A percentile compares a stretch with the other conserved stretches of the same genome.
phyloP scores from a whole-genome alignment of 1,284 basidiomycete species.

The Salmacisia buchloeana region DNA sequence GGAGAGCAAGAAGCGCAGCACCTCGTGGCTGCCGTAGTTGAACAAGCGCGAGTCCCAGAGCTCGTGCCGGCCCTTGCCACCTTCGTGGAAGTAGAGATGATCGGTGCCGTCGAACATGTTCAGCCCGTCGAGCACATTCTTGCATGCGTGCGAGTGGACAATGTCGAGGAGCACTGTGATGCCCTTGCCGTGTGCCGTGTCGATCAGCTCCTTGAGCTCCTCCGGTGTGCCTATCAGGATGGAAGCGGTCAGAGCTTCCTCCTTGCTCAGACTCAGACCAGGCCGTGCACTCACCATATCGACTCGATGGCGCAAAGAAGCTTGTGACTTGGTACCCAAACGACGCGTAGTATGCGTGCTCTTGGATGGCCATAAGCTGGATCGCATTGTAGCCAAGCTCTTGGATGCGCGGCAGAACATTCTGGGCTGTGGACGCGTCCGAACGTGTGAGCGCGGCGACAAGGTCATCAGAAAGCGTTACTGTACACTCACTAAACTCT shows the following conservation, averaged over 20 bases:
- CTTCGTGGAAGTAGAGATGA: slow-evolving; percentile 94
- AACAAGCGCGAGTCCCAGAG: slow-evolving; percentile 87
- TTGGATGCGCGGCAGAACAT: slow-evolving; percentile 80
- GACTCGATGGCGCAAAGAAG: slow-evolving; percentile 94
- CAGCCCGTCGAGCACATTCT: slow-evolving; percentile 90
- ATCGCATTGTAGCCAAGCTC: slow-evolving; percentile 92
- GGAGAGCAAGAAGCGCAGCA: slow-evolving; percentile 85
- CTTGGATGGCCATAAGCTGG: slow-evolving; percentile 79
- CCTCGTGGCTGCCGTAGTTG: slow-evolving; percentile 92
- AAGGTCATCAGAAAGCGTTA: background rate
- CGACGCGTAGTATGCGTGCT: slow-evolving; percentile 98
- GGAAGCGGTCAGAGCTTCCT: too few species aligned
- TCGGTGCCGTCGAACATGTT: slow-evolving; percentile 95
- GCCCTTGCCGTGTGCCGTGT: slow-evolving; percentile 88
- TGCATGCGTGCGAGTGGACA: slow-evolving; percentile 96
- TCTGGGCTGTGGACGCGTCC: slow-evolving; percentile 52
- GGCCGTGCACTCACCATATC: slow-evolving; percentile 59
- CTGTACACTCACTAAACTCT: slow-evolving; percentile 72
- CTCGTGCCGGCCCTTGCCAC: slow-evolving; percentile 80
- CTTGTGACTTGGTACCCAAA: slow-evolving; percentile 97
- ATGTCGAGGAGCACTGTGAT: slow-evolving; percentile 89
- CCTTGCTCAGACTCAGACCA: background rate
- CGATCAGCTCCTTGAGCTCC: slow-evolving; percentile 88
- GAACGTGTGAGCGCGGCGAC: background rate
- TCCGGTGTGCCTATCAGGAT: slow-evolving; percentile 60